phyloP scores from a whole-genome alignment of 495 filamentous ascomycete species.

The Penicillium maclennaniae region DNA sequence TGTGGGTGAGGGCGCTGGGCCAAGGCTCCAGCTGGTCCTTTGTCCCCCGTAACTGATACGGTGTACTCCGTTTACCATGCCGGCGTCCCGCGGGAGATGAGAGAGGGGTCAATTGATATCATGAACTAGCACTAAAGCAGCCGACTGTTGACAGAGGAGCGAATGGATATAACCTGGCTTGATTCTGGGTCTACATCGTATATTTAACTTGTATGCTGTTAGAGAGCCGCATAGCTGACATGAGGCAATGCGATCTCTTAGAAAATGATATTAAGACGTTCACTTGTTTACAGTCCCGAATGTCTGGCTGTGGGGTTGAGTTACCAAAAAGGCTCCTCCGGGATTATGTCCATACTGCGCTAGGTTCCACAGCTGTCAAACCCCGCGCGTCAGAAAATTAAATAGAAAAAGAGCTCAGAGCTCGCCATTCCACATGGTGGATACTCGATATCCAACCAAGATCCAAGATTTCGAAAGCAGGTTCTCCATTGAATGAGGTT shows the following conservation, averaged over 20 bases:
- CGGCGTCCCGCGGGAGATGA: too few relatives aligned
- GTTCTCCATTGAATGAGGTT: neutral
- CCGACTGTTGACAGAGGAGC: too few relatives aligned
- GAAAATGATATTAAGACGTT: too few relatives aligned
- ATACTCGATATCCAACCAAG: neutral
- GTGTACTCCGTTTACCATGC: too few relatives aligned
- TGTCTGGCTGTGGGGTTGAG: neutral
- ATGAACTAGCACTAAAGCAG: too few relatives aligned
- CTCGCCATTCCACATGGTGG: too few relatives aligned
- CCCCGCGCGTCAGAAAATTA: neutral
- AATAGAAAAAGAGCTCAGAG: neutral
- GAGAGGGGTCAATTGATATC: too few relatives aligned
- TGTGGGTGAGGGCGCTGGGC: neutral
- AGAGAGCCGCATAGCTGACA: too few relatives aligned
- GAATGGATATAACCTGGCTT: too few relatives aligned
- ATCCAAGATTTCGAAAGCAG: neutral
- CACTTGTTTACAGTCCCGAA: neutral
- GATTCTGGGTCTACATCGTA: too few relatives aligned
- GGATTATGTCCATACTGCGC: neutral
- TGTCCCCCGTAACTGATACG: neutral
- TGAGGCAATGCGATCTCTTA: too few relatives aligned
- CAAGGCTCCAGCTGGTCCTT: neutral
- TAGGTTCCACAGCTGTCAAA: neutral
- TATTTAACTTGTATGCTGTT: too few relatives aligned
- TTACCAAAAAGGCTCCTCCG: neutral